Base-by-base conservation (phyloP, 2,329 filamentous ascomycete genomes). In the Colletotrichum musae region DNA sequence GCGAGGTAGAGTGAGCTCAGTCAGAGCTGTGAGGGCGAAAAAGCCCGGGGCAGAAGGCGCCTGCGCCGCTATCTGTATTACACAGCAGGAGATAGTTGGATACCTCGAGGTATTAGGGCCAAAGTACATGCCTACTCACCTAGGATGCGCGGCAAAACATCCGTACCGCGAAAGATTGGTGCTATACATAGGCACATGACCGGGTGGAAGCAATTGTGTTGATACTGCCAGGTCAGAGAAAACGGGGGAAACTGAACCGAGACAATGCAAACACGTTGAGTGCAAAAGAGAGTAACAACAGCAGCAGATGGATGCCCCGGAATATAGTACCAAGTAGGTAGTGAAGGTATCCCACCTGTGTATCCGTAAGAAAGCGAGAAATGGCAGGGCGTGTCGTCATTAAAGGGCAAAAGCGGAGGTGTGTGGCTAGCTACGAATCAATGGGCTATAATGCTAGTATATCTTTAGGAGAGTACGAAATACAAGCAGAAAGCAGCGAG, bases 401-500 rank as follows among this genome's bases (percentile, higher is more conserved):
- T 21, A 32, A 15, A 51, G 13, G 36, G 45, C 21, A 43, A 39
- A 48, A 48, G 28, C 0, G 10, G 26, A 21, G 61, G 61, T 9
- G 66, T 69, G 61, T 16, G 6, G 7, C 51, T 56, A 69, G n/a
- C 24, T 51, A 66, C 62, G 32, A 60, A 32, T 47, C 51, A 54
- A 47, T 36, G 26, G 26, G 39, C 21, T 24, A 24, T 2, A 24
- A 24, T 24, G 21, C 41, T 24, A 39, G 50, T 18, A n/a, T n/a
- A 10, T 7, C 6, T 24, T 26, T 48, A 53, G 18, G 15, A 32
- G 43, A 52, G 43, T 47, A 47, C 45, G 45, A 36, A 36, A 36
- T 36, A 47, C 45, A 16, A 59, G 57, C 16, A 50, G 21, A 41
- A 15, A 45, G 26, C 28, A 50, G 39, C n/a, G 18, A 64, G 28